A percentile compares a stretch with the other conserved stretches of the same genome.
These are phyloP conservation scores for Pestalotiopsis sp. DNA, from an alignment of 2,329 filamentous ascomycete species.

Conservation along the genomic window DNA sequence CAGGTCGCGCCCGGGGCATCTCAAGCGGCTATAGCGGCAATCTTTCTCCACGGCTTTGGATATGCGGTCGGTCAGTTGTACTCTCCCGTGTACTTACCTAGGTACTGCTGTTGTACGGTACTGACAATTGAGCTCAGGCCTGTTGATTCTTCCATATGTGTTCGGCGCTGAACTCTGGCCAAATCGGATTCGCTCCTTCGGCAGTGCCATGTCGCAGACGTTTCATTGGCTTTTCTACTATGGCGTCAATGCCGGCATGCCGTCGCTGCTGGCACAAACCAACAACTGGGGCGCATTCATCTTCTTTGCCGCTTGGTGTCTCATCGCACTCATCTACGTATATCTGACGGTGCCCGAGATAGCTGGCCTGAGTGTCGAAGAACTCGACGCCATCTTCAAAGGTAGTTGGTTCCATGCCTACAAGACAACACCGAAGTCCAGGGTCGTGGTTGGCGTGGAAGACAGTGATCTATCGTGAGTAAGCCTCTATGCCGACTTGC, in stretches of 20 bases:
- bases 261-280: slow-evolving; percentile 34
- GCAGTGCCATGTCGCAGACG: slow-evolving; percentile 38
- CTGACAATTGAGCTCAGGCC: slow-evolving; percentile 21
- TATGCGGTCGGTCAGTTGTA: slow-evolving; percentile 39
- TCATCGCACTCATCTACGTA: slow-evolving; percentile 38
- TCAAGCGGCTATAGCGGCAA: slow-evolving; percentile 42
- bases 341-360: slow-evolving; percentile 43
- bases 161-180: slow-evolving; percentile 48
- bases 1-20: slow-evolving; percentile 27
- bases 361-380: slow-evolving; percentile 34
- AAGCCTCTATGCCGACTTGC: background rate
- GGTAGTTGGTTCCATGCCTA: slow-evolving; percentile 24
- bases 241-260: slow-evolving; percentile 36
- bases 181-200: slow-evolving; percentile 46
- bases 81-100: too few relatives aligned
- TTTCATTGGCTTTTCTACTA: slow-evolving; percentile 48
- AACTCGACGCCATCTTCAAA: slow-evolving; percentile 34
- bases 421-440: background rate
- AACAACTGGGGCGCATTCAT: slow-evolving; percentile 46
- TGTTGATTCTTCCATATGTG: slow-evolving; percentile 44
- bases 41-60: slow-evolving; percentile 48
- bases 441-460: background rate
- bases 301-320: slow-evolving; percentile 43
- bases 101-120: too few relatives aligned
- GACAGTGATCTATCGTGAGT: background rate